Conservation (phyloP, 768 basidiomycete genomes). For the Leccinum imitatum region DNA sequence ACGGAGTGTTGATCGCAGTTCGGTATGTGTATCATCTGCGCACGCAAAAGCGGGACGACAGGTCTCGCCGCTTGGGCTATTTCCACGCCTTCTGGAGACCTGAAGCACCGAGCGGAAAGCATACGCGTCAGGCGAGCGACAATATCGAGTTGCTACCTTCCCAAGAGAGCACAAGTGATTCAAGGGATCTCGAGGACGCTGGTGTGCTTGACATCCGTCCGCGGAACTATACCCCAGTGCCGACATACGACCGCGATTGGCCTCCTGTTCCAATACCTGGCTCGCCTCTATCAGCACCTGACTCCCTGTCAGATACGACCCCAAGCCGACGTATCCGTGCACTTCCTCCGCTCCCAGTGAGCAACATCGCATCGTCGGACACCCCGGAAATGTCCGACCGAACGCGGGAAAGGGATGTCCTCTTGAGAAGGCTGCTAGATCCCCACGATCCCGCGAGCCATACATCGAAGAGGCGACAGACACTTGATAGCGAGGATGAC, state of each 20-base stretch:
- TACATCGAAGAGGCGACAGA: neutral
- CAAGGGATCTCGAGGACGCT: slow-evolving; percentile 13
- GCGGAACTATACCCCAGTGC: slow-evolving; percentile 16
- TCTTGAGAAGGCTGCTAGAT: slow-evolving; percentile 1
- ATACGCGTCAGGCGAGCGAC: slow-evolving; percentile 29
- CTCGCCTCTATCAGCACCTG: slow-evolving; percentile 8
- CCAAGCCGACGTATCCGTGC: slow-evolving; percentile 25
- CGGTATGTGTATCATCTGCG: slow-evolving; percentile 54
- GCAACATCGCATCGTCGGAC: neutral
- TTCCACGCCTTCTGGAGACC: slow-evolving; percentile 31
- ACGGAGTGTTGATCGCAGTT: slow-evolving; percentile 52
- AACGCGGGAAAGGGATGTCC: neutral
- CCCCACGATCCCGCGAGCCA: slow-evolving; percentile 3
- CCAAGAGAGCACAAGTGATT: slow-evolving; percentile 11
- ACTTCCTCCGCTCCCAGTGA: slow-evolving; percentile 30
- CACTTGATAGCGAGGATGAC: slow-evolving; percentile 17
- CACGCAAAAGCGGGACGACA: slow-evolving; percentile 46
- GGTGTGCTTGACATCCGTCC: slow-evolving; percentile 24
- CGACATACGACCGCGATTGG: slow-evolving; percentile 19
- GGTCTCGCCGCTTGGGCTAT: slow-evolving; percentile 34
- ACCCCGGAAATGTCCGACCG: neutral
- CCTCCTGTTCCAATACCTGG: slow-evolving; percentile 6
- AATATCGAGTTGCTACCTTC: slow-evolving; percentile 28
- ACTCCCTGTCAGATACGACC: slow-evolving; percentile 10
- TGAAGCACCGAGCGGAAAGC: slow-evolving; percentile 4